Evolutionary conservation across 495 filamentous ascomycete genomes (phyloP), one percentile per base, ranked within the genome.

Genomic region (Evernia prunastri): DNA sequence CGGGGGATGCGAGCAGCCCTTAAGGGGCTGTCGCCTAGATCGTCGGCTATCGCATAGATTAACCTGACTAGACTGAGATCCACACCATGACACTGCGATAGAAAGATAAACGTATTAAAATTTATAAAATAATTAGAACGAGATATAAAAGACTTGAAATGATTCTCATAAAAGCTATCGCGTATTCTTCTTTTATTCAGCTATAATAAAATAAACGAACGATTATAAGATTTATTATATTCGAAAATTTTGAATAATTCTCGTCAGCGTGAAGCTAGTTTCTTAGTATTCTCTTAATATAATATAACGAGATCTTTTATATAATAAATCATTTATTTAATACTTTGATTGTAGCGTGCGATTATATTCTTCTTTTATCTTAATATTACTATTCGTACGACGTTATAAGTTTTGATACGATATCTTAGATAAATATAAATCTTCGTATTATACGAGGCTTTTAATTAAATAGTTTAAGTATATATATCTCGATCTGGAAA

Each of bases 51-150:
- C n/a, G n/a, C n/a, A n/a, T n/a, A n/a, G n/a, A n/a, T n/a, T n/a
- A n/a, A n/a, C n/a, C n/a, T n/a, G n/a, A n/a, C n/a, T n/a, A n/a
- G n/a, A n/a, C n/a, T n/a, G n/a, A n/a, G n/a, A n/a, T n/a, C n/a
- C n/a, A n/a, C n/a, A n/a, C n/a, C n/a, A n/a, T n/a, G n/a, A n/a
- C n/a, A n/a, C n/a, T n/a, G 2, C 13, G 13, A 12, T 11, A 39
- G 13, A 11, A 7, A 12, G 2, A 11, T 0, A 2, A 39, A 39
- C 2, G 0, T 0, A 11, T 39, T 0, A n/a, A n/a, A n/a, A n/a
- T n/a, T n/a, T n/a, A n/a, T n/a, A n/a, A n/a, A n/a, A n/a, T n/a
- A n/a, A n/a, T n/a, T n/a, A n/a, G n/a, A n/a, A n/a, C 10, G 5
- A 11, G 10, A 1, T 12, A 1, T 39, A 1, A 39, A 39, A 9